Evolutionary conservation across 1,139 yeast genomes (phyloP), one percentile per base, ranked within the genome.

Genomic region (Spathaspora sp.): DNA sequence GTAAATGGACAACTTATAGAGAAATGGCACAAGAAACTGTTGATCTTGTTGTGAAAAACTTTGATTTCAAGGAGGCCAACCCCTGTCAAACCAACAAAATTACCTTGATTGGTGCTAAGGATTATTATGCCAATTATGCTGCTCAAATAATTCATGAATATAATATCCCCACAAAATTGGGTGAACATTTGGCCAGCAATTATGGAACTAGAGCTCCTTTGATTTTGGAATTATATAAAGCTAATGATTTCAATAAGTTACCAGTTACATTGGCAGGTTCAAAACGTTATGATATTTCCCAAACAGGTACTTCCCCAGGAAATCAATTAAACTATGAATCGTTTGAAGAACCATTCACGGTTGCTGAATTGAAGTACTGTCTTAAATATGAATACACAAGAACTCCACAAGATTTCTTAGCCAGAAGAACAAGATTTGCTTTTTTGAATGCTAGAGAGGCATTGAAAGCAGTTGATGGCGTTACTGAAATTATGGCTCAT

Each of bases 1-100:
- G 98, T 67, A 91, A 91, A 71, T 91, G 98, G 98, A 91, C 98
- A 47, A 91, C 98, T 38, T 91, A 90, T 74, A 81, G 98, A 72
- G 96, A 89, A 72, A 91, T 91, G 98, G 97, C 98, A 33, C 84
- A 90, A 71, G 97, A 91, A 72, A 89, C 97, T 42, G 85, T 91
- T 44, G 86, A 89, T 66, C 82, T 82, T 56, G 81, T 89, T 49
- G 76, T 89, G 46, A 76, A 80, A 59, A 67, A 74, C 45, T 76
- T 72, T 54, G 65, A 67, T 44, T 76, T 80, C 46, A 64, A 63
- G 41, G 67, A 64, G 52, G 54, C 74, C 33, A 74, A 73, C 54
- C 80, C 84, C 33, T 88, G 96, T 60, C 74, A 75, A 53, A 84
- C 95, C 41, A 82, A 80, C 63, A 60, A 77, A 47, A 59, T 84